A percentile compares a stretch with the other conserved stretches of the same genome.
Evolutionary conservation across 441 rosid genomes (phyloP).

Genomic region (Metrosideros polymorpha): DNA sequence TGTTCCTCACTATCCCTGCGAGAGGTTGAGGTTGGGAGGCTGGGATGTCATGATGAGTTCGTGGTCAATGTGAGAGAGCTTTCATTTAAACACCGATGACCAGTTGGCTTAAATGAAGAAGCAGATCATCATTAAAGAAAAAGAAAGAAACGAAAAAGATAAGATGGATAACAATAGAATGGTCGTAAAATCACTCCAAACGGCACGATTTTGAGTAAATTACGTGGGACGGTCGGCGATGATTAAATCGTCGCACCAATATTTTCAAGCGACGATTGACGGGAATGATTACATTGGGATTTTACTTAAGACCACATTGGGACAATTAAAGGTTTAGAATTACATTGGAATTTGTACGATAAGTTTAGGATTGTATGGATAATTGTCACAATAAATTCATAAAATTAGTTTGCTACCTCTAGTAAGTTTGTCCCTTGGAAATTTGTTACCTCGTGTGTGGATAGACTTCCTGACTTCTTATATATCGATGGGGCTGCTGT

Average conservation of each 20-base stretch:
- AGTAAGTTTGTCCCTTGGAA: neutral
- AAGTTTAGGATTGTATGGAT: neutral
- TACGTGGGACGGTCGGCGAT: neutral
- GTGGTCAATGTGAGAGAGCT: neutral
- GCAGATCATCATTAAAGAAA: neutral
- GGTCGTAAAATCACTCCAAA: neutral
- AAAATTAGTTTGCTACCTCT: neutral
- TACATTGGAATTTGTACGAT: neutral
- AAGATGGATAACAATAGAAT: neutral
- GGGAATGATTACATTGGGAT: rapidly evolving
- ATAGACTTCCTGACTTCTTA: neutral
- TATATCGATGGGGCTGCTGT: rapidly evolving
- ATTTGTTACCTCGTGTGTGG: neutral
- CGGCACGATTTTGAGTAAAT: neutral
- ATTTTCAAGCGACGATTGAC: rapidly evolving
- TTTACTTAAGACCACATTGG: neutral
- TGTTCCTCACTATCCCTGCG: too few relatives aligned
- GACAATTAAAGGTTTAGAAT: neutral
- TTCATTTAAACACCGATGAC: neutral
- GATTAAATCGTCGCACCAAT: rapidly evolving
- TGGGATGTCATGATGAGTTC: too few relatives aligned
- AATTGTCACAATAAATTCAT: neutral
- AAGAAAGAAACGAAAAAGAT: neutral
- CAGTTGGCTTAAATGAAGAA: neutral
- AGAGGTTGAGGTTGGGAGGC: too few relatives aligned